Percentiles rank a stretch among this genome's conserved stretches.
Evolutionary conservation across 306 rosid genomes (phyloP).

Genomic region (Myrica gale): DNA sequence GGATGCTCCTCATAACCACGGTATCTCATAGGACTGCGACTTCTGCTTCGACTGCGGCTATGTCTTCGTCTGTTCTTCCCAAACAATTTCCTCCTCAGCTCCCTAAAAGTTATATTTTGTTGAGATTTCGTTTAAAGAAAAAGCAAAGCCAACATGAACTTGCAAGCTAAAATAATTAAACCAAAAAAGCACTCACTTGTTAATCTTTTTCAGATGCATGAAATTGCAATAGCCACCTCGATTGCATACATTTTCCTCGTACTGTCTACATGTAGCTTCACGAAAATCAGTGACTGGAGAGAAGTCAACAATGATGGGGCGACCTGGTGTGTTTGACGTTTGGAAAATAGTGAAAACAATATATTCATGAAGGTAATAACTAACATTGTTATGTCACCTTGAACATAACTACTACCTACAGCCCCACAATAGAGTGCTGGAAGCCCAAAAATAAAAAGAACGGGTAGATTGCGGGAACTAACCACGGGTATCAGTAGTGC

Average conservation of each 20-base stretch:
- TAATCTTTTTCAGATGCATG: slow-evolving; percentile 95
- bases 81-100: slow-evolving; percentile 74
- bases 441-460: not conserved
- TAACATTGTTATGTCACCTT: not conserved
- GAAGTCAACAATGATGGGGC: slow-evolving; percentile 94
- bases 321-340: slow-evolving; percentile 45
- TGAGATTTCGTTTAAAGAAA: not conserved
- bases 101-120: slow-evolving; percentile 40
- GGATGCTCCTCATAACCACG: slow-evolving; percentile 72
- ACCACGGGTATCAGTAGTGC: not conserved
- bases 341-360: slow-evolving; percentile 21
- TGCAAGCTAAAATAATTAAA: not conserved
- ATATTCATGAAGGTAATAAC: slow-evolving; percentile 5
- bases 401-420: not conserved
- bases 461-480: not conserved
- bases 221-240: slow-evolving; percentile 99
- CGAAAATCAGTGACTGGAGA: slow-evolving; percentile 99
- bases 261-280: slow-evolving; percentile 99
- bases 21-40: slow-evolving; percentile 80
- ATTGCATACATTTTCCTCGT: slow-evolving; percentile 95
- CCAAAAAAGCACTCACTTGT: slow-evolving; percentile 49
- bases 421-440: not conserved
- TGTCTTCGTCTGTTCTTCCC: slow-evolving; percentile 80
- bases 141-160: not conserved
- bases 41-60: slow-evolving; percentile 68